Evolutionary conservation across 169 alveolate genomes (phyloP).

Genomic region (Cryptosporidium xiaoi): DNA sequence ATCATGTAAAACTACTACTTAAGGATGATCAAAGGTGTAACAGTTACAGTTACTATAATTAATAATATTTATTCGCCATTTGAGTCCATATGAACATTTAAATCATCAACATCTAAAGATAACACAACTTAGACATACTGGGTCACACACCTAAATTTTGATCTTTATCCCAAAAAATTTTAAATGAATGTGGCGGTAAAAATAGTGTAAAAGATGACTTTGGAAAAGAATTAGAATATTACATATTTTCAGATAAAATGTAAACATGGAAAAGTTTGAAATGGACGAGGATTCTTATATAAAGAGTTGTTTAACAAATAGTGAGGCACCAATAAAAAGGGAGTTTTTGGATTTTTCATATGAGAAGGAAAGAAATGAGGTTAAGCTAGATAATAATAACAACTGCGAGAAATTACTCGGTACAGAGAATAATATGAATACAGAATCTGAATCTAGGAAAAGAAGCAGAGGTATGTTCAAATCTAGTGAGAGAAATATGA

Average conservation of each 20-base stretch:
- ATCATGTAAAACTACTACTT: no score
- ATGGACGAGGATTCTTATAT: not conserved
- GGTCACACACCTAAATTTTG: no score
- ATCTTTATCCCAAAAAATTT: no score
- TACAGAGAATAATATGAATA: not conserved
- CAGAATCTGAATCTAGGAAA: conserved; percentile 4
- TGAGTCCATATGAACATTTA: no score
- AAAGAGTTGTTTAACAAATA: conserved; percentile 12
- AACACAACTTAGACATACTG: no score
- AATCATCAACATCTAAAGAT: no score
- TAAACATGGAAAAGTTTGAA: not conserved
- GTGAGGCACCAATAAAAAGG: conserved; percentile 64
- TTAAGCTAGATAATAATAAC: not conserved
- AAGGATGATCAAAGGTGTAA: no score
- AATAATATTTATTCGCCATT: no score
- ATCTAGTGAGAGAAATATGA: conserved; percentile 38
- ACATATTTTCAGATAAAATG: not conserved
- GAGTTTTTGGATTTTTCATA: not conserved
- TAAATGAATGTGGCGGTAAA: no score
- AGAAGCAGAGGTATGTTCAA: conserved; percentile 52
- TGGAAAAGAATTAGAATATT: not conserved
- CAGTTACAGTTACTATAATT: no score
- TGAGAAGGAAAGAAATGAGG: not conserved
- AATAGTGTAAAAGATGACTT: no score
- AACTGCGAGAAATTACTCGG: not conserved